A percentile compares a stretch with the other conserved stretches of the same genome.
Conservation (phyloP, 257 asterid genomes). For the Nicotiana benthamiana region DNA sequence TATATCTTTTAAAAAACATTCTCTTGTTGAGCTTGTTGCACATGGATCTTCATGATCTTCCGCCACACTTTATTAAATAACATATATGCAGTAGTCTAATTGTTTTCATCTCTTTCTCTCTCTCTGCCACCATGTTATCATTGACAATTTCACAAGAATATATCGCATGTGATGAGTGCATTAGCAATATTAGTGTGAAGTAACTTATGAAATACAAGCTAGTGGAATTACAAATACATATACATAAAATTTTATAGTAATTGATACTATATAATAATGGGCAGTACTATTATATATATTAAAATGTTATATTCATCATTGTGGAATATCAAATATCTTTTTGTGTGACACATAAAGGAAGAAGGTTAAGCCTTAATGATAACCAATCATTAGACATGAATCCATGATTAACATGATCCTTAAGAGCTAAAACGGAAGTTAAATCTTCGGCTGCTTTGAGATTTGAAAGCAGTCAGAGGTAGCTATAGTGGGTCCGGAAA, state of each 20-base stretch:
- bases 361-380: neutral
- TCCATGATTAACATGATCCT: neutral
- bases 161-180: no score
- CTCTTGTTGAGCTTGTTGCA: neutral
- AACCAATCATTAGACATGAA: conserved; percentile 17
- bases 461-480: neutral
- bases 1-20: neutral
- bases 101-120: no score
- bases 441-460: conserved; percentile 16
- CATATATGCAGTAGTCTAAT: neutral
- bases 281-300: neutral
- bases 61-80: neutral
- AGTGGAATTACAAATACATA: neutral
- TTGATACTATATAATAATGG: neutral
- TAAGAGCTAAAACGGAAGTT: conserved; percentile 6
- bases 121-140: neutral
- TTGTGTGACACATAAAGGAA: neutral
- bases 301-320: neutral
- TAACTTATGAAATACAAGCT: neutral
- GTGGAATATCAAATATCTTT: neutral
- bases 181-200: no score
- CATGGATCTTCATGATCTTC: neutral
- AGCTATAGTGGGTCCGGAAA: conserved; percentile 15
- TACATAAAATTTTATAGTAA: no score
- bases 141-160: no score